Percentiles rank a stretch among this genome's conserved stretches.
These are phyloP conservation scores for Fusarium sarcochroum DNA, from an alignment of 2,329 filamentous ascomycete species.

Conservation along the genomic window DNA sequence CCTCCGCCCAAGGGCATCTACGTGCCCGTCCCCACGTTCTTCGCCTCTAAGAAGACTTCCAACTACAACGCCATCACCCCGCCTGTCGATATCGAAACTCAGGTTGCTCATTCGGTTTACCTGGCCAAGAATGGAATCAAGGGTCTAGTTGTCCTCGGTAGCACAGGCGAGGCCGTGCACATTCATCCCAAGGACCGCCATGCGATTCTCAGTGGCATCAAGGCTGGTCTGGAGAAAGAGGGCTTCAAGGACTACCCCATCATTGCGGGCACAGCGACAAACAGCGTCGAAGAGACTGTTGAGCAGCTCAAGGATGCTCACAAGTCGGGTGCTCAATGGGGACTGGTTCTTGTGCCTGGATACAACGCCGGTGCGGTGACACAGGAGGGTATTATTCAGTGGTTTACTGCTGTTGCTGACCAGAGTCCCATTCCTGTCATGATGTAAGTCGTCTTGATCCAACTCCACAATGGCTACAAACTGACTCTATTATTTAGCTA, in stretches of 20 bases:
- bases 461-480: not conserved
- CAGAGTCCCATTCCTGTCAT: constrained; percentile 69
- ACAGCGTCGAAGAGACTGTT: constrained; percentile 73
- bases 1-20: constrained; percentile 69
- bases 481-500: constrained; percentile 58
- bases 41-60: constrained; percentile 60
- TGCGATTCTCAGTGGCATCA: constrained; percentile 67
- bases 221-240: constrained; percentile 67
- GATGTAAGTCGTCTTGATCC: constrained; percentile 60
- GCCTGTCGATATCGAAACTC: constrained; percentile 70
- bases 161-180: constrained; percentile 75
- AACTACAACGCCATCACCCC: constrained; percentile 62
- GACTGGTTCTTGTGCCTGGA: constrained; percentile 70
- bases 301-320: constrained; percentile 69
- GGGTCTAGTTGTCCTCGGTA: constrained; percentile 74
- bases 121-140: constrained; percentile 72
- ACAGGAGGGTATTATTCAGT: constrained; percentile 69
- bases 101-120: constrained; percentile 70
- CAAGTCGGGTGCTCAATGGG: constrained; percentile 71
- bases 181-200: constrained; percentile 70
- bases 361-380: constrained; percentile 70
- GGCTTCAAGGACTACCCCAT: constrained; percentile 72
- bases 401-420: constrained; percentile 72
- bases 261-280: constrained; percentile 72
- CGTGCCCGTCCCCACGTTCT: constrained; percentile 76